Evolutionary conservation across 495 filamentous ascomycete genomes (phyloP).

Genomic region (Daldinia decipiens): DNA sequence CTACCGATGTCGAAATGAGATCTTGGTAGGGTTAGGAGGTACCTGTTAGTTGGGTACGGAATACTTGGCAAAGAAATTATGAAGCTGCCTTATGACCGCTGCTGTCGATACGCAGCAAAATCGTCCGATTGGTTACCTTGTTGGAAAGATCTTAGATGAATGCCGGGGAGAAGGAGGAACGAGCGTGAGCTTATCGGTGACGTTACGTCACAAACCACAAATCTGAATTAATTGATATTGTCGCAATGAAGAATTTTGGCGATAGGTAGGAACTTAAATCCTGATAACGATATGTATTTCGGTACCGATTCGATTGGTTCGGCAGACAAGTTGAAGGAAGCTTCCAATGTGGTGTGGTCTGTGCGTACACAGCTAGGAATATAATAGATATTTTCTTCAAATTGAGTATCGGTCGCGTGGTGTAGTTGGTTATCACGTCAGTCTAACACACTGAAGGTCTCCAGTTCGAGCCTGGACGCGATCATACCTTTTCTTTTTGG

Average conservation of each 20-base stretch:
- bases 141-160: background rate
- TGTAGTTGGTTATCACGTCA: slow-evolving; percentile 44
- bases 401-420: slow-evolving; percentile 24
- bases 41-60: too few species aligned
- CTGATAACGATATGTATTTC: too few species aligned
- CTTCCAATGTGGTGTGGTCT: background rate
- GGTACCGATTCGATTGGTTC: too few species aligned
- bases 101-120: background rate
- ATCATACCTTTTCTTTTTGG: slow-evolving; percentile 21
- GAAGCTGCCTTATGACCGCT: background rate
- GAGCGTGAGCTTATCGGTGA: background rate
- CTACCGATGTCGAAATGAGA: background rate
- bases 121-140: slow-evolving; percentile 18
- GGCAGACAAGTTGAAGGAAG: too few species aligned
- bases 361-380: background rate
- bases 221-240: slow-evolving; percentile 1
- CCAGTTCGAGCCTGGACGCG: slow-evolving; percentile 42
- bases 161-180: background rate
- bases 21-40: too few species aligned
- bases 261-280: too few species aligned
- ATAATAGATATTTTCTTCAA: background rate
- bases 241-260: too few species aligned
- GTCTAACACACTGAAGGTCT: slow-evolving; percentile 43
- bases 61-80: slow-evolving; percentile 2
- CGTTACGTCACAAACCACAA: slow-evolving; percentile 18